Conservation (phyloP, 2,329 filamentous ascomycete species). For the Amauroascus niger region DNA sequence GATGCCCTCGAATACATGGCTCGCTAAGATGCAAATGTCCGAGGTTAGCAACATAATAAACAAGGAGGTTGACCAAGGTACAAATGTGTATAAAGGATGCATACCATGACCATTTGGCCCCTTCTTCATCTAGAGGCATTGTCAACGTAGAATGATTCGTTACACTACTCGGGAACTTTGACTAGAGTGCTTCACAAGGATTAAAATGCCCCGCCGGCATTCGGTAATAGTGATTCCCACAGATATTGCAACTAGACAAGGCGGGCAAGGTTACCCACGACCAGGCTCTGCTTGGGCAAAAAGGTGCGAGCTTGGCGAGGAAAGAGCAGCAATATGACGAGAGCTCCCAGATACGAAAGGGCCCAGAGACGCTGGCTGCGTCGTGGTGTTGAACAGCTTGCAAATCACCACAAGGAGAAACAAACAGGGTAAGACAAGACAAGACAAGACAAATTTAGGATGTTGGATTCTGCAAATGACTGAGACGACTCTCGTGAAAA, state of each 20-base stretch:
- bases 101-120: conserved; percentile 40
- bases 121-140: conserved; percentile 39
- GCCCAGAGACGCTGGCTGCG: no score
- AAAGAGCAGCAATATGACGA: neutral
- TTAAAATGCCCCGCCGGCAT: neutral
- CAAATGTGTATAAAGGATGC: neutral
- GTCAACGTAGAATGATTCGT: conserved; percentile 7
- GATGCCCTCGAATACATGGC: conserved; percentile 41
- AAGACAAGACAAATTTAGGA: neutral
- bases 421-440: neutral
- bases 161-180: neutral
- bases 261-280: neutral
- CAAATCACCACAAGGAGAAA: neutral
- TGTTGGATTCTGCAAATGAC: neutral
- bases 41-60: neutral
- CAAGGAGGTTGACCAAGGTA: neutral
- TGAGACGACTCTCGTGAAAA: neutral
- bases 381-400: neutral
- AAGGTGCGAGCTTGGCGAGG: neutral
- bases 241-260: neutral
- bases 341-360: neutral
- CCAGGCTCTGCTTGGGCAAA: neutral
- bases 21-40: conserved; percentile 27
- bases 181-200: neutral
- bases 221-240: neutral